Base-by-base conservation (phyloP, 2,329 filamentous ascomycete genomes). In the Monilinia fructicola region DNA sequence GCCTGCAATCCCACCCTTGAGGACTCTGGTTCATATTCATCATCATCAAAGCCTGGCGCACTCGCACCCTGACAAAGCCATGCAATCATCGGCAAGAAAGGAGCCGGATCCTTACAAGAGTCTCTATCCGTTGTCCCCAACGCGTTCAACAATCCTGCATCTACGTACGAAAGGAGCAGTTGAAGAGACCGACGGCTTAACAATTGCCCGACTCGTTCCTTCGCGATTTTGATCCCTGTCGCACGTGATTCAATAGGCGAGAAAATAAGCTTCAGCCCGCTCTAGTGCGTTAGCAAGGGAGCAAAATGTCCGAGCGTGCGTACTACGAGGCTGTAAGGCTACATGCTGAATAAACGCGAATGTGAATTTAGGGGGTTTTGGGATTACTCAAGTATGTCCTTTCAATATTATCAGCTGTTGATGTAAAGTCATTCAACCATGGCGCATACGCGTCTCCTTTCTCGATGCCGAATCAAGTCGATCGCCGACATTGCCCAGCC, bases 401-500 rank as follows among this genome's bases (percentile, higher is more conserved):
- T 50, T 23, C 38, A 11, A 28, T 5, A 21, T 38, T 38, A 5
- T 16, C 18, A 58, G 6, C 7, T 4, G 14, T 60, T 26, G 1
- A 50, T 60, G 58, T 50, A 50, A 61, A 26, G 21, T 16, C 21
- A 50, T 12, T 60, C 7, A 21, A 44, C 11, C 26, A 64, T 67
- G 56, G 64, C 58, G 52, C 31, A 67, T 61, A 54, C 64, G 23
- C 48, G 53, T 42, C 64, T 64, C 42, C 66, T 66, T 35, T 38
- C 44, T 6, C 48, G 35, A 40, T 62, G 42, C 38, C 62, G 54
- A 28, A 64, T 72, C 18, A 62, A 67, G 18, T 67, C 72, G 9
- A 55, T 75, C 2, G 58, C 73, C 53, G 69, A 78, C 60, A 80
- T 92, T 62, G 88, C 89, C 67, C 85, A 93, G n/a, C 89, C 90